Evolutionary conservation across 805 yeast genomes (phyloP), one percentile per base, ranked within the genome.

Genomic region (Starmerella floris): DNA sequence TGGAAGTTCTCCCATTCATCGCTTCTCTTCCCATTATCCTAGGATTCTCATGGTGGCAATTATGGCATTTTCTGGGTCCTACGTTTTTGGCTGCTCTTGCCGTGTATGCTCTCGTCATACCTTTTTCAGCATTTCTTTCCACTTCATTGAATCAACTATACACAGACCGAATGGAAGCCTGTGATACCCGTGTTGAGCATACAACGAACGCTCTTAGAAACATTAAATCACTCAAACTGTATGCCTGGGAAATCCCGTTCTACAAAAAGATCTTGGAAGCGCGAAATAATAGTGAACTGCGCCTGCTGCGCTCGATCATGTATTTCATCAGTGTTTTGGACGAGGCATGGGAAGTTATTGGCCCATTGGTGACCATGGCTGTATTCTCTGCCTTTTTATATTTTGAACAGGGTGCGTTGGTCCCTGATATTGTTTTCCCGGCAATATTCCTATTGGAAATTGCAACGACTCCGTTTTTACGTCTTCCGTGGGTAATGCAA

Each of bases 1-100:
- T 79, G 22, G 88, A 82, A 59, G 77, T 79, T 61, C 74, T 87
- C 46, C 83, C 83, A 53, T 70, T 83, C 34, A 67, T 83, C 39
- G 82, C 94, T 85, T 83, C 95, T 1, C 95, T 95, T 36, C 97
- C 97, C 1, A 79, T 85, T 63, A 96, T 85, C 62, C 74, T 88
- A 51, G 55, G 73, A 23, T 64, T 88, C 40, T 87, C 96, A 67
- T 69, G 88, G 50, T 62, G 70, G 44, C 80, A 91, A 3, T 68
- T 88, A 40, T 74, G 85, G 60, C 71, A 73, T 2, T 62, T 88
- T 40, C 62, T 88, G 45, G 96, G 96, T 22, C 76, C 76, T 37
- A 49, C 60, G 28, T 85, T 87, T 94, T 83, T 95, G 94, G 79
- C 94, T 33, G 97, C 97, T 60, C 93, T 88, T 13, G 62, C 72